Percentiles rank a stretch among this genome's conserved stretches.
Conservation (phyloP, 2,329 filamentous ascomycete genomes). For the Macrophomina tecta region DNA sequence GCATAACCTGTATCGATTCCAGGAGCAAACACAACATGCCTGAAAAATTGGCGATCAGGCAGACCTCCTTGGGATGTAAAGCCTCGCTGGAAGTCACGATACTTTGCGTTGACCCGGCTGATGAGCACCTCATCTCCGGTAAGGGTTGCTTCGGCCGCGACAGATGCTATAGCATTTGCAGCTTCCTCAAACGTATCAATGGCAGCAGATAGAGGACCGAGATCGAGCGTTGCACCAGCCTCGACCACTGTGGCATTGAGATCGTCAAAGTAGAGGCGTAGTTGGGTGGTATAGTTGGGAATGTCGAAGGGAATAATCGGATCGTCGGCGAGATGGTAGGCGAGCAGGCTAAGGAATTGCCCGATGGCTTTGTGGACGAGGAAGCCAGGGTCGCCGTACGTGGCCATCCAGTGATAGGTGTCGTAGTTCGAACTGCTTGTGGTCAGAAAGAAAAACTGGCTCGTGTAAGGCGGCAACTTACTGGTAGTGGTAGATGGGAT, state of each 20-base stretch:
- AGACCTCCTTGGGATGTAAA: slow-evolving; percentile 55
- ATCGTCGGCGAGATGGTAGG: slow-evolving; percentile 50
- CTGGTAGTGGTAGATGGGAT: slow-evolving; percentile 50
- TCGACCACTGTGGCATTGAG: slow-evolving; percentile 41
- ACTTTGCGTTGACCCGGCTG: slow-evolving; percentile 51
- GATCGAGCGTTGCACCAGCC: slow-evolving; percentile 39
- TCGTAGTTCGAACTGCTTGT: slow-evolving; percentile 47
- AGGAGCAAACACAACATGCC: slow-evolving; percentile 55
- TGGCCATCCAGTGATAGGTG: slow-evolving; percentile 59
- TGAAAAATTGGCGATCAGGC: slow-evolving; percentile 52
- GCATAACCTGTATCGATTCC: slow-evolving; percentile 49
- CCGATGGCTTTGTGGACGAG: slow-evolving; percentile 57
- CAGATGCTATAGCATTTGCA: slow-evolving; percentile 37
- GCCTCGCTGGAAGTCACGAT: slow-evolving; percentile 53
- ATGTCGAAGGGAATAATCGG: slow-evolving; percentile 48
- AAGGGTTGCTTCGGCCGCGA: slow-evolving; percentile 35
- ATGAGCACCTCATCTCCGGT: slow-evolving; percentile 39
- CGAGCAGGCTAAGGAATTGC: slow-evolving; percentile 52
- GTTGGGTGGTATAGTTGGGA: slow-evolving; percentile 45
- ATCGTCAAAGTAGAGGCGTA: slow-evolving; percentile 44
- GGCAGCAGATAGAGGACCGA: slow-evolving; percentile 40
- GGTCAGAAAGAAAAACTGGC: neutral
- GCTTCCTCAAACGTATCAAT: slow-evolving; percentile 45
- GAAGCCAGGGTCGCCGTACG: slow-evolving; percentile 59
- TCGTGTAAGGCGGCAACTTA: slow-evolving; percentile 31